phyloP scores from a whole-genome alignment of 768 basidiomycete species.

The Macrolepiota albuminosa region DNA sequence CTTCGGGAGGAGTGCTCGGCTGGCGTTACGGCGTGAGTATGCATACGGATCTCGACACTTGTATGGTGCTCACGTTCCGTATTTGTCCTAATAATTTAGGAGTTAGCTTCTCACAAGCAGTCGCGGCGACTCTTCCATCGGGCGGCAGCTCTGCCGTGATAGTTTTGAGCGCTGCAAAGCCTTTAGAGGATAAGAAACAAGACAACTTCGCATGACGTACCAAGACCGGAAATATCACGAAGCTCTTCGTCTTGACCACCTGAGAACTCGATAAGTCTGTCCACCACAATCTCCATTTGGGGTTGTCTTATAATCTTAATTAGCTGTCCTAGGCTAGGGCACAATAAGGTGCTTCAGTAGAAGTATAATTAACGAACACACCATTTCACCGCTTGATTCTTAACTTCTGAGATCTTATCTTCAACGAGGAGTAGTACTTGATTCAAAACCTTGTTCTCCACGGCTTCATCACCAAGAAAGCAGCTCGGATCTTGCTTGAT shows the following conservation, averaged over 20 bases:
- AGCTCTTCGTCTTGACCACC: conserved; percentile 87
- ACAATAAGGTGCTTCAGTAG: conserved; percentile 3
- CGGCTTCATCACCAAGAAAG: conserved; percentile 79
- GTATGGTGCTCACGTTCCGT: conserved; percentile 49
- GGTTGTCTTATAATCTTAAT: conserved; percentile 83
- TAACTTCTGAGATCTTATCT: conserved; percentile 97
- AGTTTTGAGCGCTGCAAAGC: conserved; percentile 77
- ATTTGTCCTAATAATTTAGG: conserved; percentile 81
- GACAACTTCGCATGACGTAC: conserved; percentile 35
- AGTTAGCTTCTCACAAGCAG: conserved; percentile 79
- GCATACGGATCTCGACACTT: background rate
- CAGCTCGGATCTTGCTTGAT: conserved; percentile 71
- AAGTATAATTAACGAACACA: conserved; percentile 25
- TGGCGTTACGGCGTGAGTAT: conserved; percentile 18
- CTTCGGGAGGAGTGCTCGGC: conserved; percentile 72
- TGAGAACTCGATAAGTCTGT: conserved; percentile 84
- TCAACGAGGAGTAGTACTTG: conserved; percentile 84
- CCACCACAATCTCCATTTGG: conserved; percentile 83
- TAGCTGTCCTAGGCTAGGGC: conserved; percentile 74
- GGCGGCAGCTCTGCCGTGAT: conserved; percentile 88
- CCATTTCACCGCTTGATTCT: conserved; percentile 97
- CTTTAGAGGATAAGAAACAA: background rate
- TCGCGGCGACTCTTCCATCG: conserved; percentile 72
- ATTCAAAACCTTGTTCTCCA: conserved; percentile 80
- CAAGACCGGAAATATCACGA: conserved; percentile 90